phyloP scores from a whole-genome alignment of 2,329 filamentous ascomycete species.

The Nigrospora sphaerica region DNA sequence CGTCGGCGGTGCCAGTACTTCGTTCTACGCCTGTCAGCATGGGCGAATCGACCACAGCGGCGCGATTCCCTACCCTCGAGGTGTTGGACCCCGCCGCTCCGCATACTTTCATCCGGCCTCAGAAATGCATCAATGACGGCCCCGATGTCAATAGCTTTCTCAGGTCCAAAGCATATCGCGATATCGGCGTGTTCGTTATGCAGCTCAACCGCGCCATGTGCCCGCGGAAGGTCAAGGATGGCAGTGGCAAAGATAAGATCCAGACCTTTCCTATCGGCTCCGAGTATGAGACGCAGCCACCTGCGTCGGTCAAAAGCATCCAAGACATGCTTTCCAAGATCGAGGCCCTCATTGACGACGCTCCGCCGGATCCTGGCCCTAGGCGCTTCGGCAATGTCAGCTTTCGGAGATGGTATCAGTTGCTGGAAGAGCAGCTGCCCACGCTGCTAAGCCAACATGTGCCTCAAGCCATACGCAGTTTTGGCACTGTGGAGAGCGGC shows the following conservation, averaged over 20 bases:
- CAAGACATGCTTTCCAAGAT: conserved; percentile 60
- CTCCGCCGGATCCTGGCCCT: conserved; percentile 78
- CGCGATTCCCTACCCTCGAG: conserved; percentile 29
- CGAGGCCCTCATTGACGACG: conserved; percentile 63
- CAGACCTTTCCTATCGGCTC: conserved; percentile 41
- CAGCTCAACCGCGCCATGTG: conserved; percentile 87
- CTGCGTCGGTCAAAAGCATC: conserved; percentile 55
- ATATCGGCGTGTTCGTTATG: conserved; percentile 80
- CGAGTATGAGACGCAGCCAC: conserved; percentile 32
- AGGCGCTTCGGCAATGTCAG: conserved; percentile 87
- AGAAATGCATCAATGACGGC: conserved; percentile 79
- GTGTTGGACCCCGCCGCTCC: conserved; percentile 39
- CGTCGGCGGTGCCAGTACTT: too few relatives aligned
- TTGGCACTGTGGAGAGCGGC: conserved; percentile 9
- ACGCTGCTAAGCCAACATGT: conserved; percentile 51
- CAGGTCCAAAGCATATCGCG: conserved; percentile 72
- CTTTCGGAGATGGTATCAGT: conserved; percentile 75
- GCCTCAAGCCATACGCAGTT: conserved; percentile 27
- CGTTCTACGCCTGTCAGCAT: too few relatives aligned
- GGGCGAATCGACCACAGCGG: background rate
- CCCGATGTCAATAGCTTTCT: conserved; percentile 78
- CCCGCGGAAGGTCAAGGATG: conserved; percentile 47
- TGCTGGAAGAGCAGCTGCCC: conserved; percentile 55
- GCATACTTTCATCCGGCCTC: conserved; percentile 58
- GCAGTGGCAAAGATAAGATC: conserved; percentile 27